Evolutionary conservation across 2,329 filamentous ascomycete species (phyloP).

Genomic region (Ceratocystis huliohia): DNA sequence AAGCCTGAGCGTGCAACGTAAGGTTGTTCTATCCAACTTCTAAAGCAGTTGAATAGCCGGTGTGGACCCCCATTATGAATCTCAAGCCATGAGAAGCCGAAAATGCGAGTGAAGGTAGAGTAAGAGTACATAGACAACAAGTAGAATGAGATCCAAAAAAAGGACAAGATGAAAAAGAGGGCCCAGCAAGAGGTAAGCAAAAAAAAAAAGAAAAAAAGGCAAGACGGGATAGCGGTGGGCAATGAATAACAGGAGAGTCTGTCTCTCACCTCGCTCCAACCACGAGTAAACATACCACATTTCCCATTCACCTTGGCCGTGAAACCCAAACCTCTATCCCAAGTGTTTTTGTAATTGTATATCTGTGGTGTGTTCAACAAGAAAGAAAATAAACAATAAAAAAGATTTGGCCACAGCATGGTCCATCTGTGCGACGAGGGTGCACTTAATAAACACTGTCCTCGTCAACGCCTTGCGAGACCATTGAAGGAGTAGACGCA

Average conservation of each 20-base stretch:
- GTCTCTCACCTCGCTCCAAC: constrained; percentile 3
- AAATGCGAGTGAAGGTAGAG: background rate
- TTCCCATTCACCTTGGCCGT: constrained; percentile 7
- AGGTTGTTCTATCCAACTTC: background rate
- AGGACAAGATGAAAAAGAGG: background rate
- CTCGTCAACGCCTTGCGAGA: constrained; percentile 57
- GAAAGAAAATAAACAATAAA: constrained; percentile 22
- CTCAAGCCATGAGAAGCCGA: background rate
- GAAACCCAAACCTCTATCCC: constrained; percentile 6
- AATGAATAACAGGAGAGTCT: constrained; percentile 25
- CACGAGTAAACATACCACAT: constrained; percentile 13
- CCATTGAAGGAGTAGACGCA: constrained; percentile 59
- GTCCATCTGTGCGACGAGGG: constrained; percentile 27
- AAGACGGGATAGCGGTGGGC: constrained; percentile 21
- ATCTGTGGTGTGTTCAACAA: constrained; percentile 15
- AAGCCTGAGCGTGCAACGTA: background rate
- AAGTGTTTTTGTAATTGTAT: constrained; percentile 5
- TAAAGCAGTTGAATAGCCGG: background rate
- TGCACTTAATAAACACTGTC: constrained; percentile 56
- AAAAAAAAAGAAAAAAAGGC: constrained; percentile 16
- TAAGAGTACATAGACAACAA: background rate
- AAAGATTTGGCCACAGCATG: background rate
- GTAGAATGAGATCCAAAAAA: background rate
- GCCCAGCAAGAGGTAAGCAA: background rate
- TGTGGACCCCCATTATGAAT: background rate